Base-by-base conservation (phyloP, 1,284 basidiomycete genomes). In the Fomitopsis pinicola region DNA sequence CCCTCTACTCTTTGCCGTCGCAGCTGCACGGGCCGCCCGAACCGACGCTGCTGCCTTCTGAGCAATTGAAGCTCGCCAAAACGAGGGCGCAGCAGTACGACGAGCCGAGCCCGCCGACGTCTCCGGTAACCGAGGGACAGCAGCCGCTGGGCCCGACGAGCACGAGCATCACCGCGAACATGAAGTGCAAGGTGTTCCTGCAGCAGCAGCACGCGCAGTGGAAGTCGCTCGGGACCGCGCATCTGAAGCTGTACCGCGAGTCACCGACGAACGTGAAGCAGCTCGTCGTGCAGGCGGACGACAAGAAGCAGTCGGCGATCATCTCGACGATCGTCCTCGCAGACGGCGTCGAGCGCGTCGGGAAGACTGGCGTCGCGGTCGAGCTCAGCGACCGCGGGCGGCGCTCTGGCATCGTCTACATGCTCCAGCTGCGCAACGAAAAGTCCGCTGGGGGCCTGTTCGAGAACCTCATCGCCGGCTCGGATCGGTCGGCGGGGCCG, bases 161-260 rank as follows among this genome's bases (percentile, higher is more conserved):
- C 22, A 86, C 91, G 7, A 79, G 84, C 12, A 80, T 98, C 56
- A 86, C 91, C 4, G 94, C 93, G n/a, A 88, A 94, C 71, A 98
- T 97, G 93, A 96, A 97, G 74, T 98, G 97, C 85, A 98, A 99
- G 76, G 89, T 98, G 38, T 99, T 98, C 79, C 79, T 97, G 59
- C 92, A 99, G 74, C 95, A 97, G 71, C 88, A 92, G 44, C 96
- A 98, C 72, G 89, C 90, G 28, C 94, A 98, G 74, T 99, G 97
- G 97, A 99, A 98, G 79, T 88, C 92, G 2, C 80, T 99, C 44
- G 97, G 97, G 1, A 81, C 89, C 12, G 95, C 93, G 6, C 88
- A 89, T 69, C 81, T 99, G 64, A 95, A 93, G 72, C 79, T 98
- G 55, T 99, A 95, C 74, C 84, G 86, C 59, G 84, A 94, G 71